Percentiles rank a stretch among this genome's conserved stretches.
Evolutionary conservation across 768 basidiomycete species (phyloP).

Genomic region (Boletus pseudopeckii): DNA sequence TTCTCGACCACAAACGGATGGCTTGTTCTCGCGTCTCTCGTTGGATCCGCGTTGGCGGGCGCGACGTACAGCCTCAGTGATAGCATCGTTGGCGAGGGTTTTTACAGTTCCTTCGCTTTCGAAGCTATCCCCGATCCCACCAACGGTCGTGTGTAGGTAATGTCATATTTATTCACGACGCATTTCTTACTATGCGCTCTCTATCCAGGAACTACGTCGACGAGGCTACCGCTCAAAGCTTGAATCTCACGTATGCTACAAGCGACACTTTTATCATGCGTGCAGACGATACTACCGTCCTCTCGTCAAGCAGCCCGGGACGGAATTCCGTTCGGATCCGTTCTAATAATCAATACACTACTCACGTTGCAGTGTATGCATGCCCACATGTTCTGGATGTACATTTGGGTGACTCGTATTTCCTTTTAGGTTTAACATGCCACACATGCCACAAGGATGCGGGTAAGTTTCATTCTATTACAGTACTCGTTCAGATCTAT

Average conservation of each 20-base stretch:
- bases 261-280: constrained; percentile 34
- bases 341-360: constrained; percentile 29
- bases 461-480: constrained; percentile 19
- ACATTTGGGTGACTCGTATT: background rate
- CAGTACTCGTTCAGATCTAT: background rate
- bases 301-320: constrained; percentile 29
- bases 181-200: background rate
- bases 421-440: constrained; percentile 29
- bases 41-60: constrained; percentile 17
- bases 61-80: constrained; percentile 27
- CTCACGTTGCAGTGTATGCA: constrained; percentile 34
- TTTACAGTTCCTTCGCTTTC: constrained; percentile 32
- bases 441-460: constrained; percentile 38
- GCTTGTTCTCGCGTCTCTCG: constrained; percentile 14
- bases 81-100: constrained; percentile 27
- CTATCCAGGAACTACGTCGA: constrained; percentile 33
- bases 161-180: background rate
- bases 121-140: constrained; percentile 37
- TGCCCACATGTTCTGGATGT: background rate
- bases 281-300: constrained; percentile 34
- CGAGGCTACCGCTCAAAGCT: constrained; percentile 23
- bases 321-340: constrained; percentile 37
- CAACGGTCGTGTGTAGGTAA: constrained; percentile 34
- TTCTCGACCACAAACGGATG: background rate
- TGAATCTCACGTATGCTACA: constrained; percentile 29